Evolutionary conservation across 345 rosid species (phyloP), one percentile per base, ranked within the genome.

Genomic region (Linum lewisii): DNA sequence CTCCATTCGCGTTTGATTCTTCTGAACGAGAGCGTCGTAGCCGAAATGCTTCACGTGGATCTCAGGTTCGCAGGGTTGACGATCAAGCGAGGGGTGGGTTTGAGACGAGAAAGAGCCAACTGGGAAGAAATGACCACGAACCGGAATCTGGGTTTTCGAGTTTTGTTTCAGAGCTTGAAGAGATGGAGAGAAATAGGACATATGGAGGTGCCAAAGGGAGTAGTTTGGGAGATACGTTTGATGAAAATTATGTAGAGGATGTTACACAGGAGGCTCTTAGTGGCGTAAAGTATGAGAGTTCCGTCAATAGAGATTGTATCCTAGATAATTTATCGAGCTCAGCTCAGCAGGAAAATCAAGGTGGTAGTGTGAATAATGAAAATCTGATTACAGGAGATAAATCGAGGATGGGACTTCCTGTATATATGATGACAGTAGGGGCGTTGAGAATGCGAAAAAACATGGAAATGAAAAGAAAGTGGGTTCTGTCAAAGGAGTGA

Each of bases 391-490:
- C 60, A 34, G 34, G 20, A 21, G 64, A 53, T 20, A 57, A 54
- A 38, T 37, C 38, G 59, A 61, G 24, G 11, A 21, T 42, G 69
- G 71, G 66, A 5, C 61, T 63, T 21, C 14, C 61, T 20, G 50
- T 44, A 53, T 67, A 55, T n/a, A 34, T 7, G 24, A 44, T 21
- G 64, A 36, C 32, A 60, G 7, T 59, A 66, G 63, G 60, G 59
- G 63, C 45, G 34, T 24, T 4, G 37, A 34, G 47, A 61, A 57
- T 25, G 69, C 51, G 49, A 60, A 66, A 52, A 69, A 51, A 57
- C 26, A 59, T 42, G 25, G 36, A 11, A 26, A 44, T 29, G 49
- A 36, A 1, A 69, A 56, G 66, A 62, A 63, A 47, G 60, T 18
- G 21, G 44, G 57, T 62, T 26, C 60, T 16, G 24, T 22, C 20